phyloP scores from a whole-genome alignment of 345 rosid species.

The Aquilaria yunnanensis region DNA sequence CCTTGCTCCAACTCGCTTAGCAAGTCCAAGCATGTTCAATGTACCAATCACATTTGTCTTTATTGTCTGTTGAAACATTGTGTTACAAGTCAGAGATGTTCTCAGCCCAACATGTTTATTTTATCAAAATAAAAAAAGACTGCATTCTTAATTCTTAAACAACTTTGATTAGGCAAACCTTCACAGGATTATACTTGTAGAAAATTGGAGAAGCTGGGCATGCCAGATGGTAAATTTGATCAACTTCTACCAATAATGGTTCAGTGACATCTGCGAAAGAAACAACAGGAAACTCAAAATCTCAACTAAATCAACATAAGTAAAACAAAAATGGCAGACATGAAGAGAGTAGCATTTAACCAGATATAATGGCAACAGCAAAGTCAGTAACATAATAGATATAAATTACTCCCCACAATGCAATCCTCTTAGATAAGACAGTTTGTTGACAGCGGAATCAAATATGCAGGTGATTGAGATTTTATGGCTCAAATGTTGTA shows the following conservation, averaged over 20 bases:
- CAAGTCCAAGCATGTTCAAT: constrained; percentile 96
- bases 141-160: neutral
- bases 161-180: constrained; percentile 38
- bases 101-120: neutral
- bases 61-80: constrained; percentile 50
- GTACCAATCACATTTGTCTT: constrained; percentile 99
- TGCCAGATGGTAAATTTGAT: constrained; percentile 96
- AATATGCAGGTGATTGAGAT: too few relatives aligned
- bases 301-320: constrained; percentile 4
- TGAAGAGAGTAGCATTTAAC: too few relatives aligned
- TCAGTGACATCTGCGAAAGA: constrained; percentile 68
- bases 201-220: constrained; percentile 99
- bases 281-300: constrained; percentile 9
- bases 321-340: constrained; percentile 1
- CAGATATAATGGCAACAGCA: too few relatives aligned
- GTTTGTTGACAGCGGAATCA: too few relatives aligned
- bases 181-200: constrained; percentile 94
- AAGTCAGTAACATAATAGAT: too few relatives aligned
- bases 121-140: too few relatives aligned
- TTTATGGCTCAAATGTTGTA: too few relatives aligned
- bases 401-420: too few relatives aligned
- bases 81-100: constrained; percentile 14
- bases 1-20: constrained; percentile 99
- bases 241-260: constrained; percentile 83
- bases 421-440: too few relatives aligned